Base-by-base conservation (phyloP, 768 basidiomycete species). In the Pulveroboletus sp. region DNA sequence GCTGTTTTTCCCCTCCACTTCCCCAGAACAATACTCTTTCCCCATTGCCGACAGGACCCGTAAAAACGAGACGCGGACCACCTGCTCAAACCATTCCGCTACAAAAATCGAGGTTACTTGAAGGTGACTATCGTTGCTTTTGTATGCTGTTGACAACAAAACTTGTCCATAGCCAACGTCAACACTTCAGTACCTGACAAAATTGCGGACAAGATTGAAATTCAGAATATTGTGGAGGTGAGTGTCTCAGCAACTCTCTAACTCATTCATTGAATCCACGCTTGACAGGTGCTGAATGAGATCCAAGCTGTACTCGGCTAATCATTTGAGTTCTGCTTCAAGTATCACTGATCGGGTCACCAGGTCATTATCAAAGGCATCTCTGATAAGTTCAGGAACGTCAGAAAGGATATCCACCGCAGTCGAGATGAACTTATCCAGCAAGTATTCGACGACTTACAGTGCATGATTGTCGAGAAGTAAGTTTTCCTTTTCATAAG, bases 361-460 rank as follows among this genome's bases (percentile, higher is more conserved):
- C 47, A 84, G 80, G 77, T 72, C 27, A 62, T 85, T 12, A 58
- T 78, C 23, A 61, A 68, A 34, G 76, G 73, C n/a, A 71, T 81
- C 35, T 65, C 70, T 1, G 65, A 68, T 29, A 75, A 71, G 34
- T 80, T 84, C 49, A 73, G 74, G 34, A 69, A 66, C 43, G 72
- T 82, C 31, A 71, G 68, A 45, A 72, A 70, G 24, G 75, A 76
- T 29, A 69, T 80, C 20, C 73, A 70, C 16, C 59, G 62, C 6
- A 75, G 75, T 38, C 71, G 76, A 51, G 65, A 69, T n/a, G 69
- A 61, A 20, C 74, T 85, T 38, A 64, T 83, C 22, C 69, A 66
- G 17, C 73, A 70, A 41, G 76, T 78, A 20, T 67, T 72, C 4
- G 65, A 68, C 12, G 72, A 74, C 27, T 62, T 85, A 16, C 64